phyloP scores from a whole-genome alignment of 495 filamentous ascomycete species.

The Penicillium arizonense region DNA sequence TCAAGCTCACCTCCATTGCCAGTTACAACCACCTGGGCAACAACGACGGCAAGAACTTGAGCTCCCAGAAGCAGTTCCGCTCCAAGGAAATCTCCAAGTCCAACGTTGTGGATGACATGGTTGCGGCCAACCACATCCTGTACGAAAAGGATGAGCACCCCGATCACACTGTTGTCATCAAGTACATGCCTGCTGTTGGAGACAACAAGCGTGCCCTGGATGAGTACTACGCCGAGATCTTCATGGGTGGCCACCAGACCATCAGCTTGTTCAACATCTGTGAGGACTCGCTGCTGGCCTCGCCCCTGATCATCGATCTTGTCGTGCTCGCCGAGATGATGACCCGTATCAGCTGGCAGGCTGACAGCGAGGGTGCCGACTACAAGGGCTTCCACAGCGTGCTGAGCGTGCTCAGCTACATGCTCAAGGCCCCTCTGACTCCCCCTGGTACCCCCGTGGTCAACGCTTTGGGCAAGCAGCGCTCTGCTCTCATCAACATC shows the following conservation, averaged over 20 bases:
- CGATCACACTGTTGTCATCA: constrained; percentile 89
- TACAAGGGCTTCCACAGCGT: constrained; percentile 97
- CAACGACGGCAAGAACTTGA: constrained; percentile 98
- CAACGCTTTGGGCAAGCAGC: constrained; percentile 96
- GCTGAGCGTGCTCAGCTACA: constrained; percentile 96
- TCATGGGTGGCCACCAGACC: constrained; percentile 97
- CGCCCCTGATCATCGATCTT: constrained; percentile 95
- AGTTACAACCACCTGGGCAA: constrained; percentile 99
- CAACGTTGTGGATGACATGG: constrained; percentile 99
- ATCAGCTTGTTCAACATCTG: constrained; percentile 99
- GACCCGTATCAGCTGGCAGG: constrained; percentile 94
- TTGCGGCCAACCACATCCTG: constrained; percentile 86
- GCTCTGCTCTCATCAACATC: constrained; percentile 92
- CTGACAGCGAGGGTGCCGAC: constrained; percentile 57
- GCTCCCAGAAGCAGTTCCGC: constrained; percentile 96
- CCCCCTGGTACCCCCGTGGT: constrained; percentile 94
- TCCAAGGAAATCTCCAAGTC: constrained; percentile 99
- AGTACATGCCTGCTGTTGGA: constrained; percentile 98
- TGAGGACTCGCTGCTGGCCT: constrained; percentile 97
- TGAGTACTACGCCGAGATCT: constrained; percentile 99
- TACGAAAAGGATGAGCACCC: constrained; percentile 88
- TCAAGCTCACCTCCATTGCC: constrained; percentile 98
- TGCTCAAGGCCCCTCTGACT: constrained; percentile 98
- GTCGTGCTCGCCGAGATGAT: constrained; percentile 93
- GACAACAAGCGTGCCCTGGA: constrained; percentile 99